These are phyloP conservation scores for Paecilomyces formosus DNA, from an alignment of 2,329 filamentous ascomycete species.

Conservation along the genomic window DNA sequence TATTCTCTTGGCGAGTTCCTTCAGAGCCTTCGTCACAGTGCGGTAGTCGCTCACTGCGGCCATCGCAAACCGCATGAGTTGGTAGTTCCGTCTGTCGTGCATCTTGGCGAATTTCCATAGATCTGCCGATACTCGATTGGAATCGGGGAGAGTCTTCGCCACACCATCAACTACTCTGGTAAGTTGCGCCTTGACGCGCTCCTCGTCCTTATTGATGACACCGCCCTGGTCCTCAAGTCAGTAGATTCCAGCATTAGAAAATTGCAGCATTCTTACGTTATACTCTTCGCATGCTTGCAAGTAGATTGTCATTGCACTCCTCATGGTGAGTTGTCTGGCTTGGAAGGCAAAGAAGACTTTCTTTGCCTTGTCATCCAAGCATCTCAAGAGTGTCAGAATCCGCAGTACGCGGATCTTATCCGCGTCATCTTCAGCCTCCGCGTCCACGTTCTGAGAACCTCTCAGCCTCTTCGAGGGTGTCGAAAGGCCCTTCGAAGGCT, in stretches of 20 bases:
- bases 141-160: constrained; percentile 68
- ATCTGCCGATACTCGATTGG: constrained; percentile 63
- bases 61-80: constrained; percentile 79
- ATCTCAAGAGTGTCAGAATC: constrained; percentile 72
- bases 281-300: constrained; percentile 79
- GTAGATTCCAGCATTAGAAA: constrained; percentile 1
- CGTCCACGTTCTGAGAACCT: constrained; percentile 25
- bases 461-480: constrained; percentile 51
- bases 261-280: constrained; percentile 45
- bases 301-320: constrained; percentile 66
- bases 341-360: constrained; percentile 86
- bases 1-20: constrained; percentile 77
- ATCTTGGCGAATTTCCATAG: constrained; percentile 84
- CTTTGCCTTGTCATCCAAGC: constrained; percentile 69
- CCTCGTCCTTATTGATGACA: constrained; percentile 61
- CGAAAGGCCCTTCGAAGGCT: constrained; percentile 37
- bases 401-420: constrained; percentile 71
- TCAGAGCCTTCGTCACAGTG: constrained; percentile 81
- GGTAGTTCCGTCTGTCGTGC: constrained; percentile 83
- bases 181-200: constrained; percentile 61
- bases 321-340: constrained; percentile 65
- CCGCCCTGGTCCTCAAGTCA: constrained; percentile 48
- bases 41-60: constrained; percentile 84
- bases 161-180: constrained; percentile 67
- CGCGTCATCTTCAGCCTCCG: constrained; percentile 32